Conservation (phyloP, 148 eudicot genomes). For the Selenicereus undatus region DNA sequence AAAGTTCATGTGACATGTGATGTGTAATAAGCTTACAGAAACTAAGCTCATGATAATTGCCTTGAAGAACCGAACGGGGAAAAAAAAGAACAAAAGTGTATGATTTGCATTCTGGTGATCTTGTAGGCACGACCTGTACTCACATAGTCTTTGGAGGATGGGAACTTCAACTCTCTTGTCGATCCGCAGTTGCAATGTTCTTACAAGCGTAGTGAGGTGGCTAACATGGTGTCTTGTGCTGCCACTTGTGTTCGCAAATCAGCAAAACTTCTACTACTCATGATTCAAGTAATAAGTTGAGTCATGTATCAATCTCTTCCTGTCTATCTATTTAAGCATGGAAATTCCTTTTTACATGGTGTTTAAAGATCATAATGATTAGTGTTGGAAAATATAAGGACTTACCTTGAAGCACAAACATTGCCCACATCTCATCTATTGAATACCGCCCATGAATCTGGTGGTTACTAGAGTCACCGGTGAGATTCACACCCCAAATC, state of each 20-base stretch:
- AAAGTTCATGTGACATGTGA: not conserved
- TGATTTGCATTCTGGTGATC: constrained; percentile 5
- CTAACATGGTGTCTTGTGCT: constrained; percentile 84
- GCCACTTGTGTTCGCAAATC: constrained; percentile 86
- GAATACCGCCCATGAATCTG: too few relatives aligned
- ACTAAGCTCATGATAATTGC: not conserved
- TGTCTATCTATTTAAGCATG: not conserved
- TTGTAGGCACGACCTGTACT: constrained; percentile 80
- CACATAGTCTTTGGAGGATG: constrained; percentile 65
- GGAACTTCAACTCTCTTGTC: constrained; percentile 52
- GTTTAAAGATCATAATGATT: not conserved
- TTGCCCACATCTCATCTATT: too few relatives aligned
- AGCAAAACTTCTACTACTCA: constrained; percentile 60
- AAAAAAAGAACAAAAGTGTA: too few relatives aligned
- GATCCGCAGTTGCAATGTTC: constrained; percentile 49
- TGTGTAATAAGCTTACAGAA: not conserved
- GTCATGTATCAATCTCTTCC: not conserved
- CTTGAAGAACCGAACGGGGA: not conserved
- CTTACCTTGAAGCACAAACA: too few relatives aligned
- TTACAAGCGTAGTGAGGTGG: constrained; percentile 67
- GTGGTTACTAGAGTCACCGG: too few relatives aligned
- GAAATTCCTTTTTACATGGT: not conserved
- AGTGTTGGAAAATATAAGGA: too few relatives aligned
- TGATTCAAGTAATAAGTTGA: constrained; percentile 71
- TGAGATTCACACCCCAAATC: too few relatives aligned